phyloP scores from a whole-genome alignment of 148 eudicot genomes.

The Rhododendron simsii region DNA sequence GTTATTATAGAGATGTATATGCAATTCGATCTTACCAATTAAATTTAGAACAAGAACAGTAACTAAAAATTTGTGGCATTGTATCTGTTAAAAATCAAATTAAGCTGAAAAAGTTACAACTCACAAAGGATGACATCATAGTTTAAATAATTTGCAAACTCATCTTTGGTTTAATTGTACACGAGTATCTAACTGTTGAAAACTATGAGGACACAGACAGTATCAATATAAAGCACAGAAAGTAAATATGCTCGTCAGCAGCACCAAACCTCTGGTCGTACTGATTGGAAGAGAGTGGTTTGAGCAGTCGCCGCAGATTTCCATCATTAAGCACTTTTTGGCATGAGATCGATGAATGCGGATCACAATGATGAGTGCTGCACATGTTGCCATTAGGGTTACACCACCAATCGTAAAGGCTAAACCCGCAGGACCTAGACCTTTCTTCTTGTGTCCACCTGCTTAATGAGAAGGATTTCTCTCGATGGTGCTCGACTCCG shows the following conservation, averaged over 20 bases:
- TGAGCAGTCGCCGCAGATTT: constrained; percentile 27
- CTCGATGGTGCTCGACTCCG: too few species aligned
- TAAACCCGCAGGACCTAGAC: too few species aligned
- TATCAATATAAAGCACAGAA: not conserved
- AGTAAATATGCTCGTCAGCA: not conserved
- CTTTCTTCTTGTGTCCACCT: too few species aligned
- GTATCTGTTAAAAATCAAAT: not conserved
- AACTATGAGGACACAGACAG: not conserved
- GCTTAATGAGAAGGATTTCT: too few species aligned
- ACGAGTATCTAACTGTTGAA: not conserved
- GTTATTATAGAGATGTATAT: too few species aligned
- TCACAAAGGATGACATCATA: not conserved
- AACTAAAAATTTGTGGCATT: not conserved
- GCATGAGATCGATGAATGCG: too few species aligned
- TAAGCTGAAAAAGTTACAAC: not conserved
- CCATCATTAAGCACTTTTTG: too few species aligned
- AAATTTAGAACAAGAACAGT: not conserved
- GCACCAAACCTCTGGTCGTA: constrained; percentile 44
- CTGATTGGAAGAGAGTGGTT: constrained; percentile 45
- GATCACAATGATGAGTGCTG: too few species aligned
- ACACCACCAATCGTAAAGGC: too few species aligned
- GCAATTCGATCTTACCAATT: too few species aligned
- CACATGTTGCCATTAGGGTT: too few species aligned
- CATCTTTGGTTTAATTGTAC: not conserved
- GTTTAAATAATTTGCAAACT: not conserved